Evolutionary conservation across 768 basidiomycete species (phyloP).

Genomic region (Boletus reticuloceps): DNA sequence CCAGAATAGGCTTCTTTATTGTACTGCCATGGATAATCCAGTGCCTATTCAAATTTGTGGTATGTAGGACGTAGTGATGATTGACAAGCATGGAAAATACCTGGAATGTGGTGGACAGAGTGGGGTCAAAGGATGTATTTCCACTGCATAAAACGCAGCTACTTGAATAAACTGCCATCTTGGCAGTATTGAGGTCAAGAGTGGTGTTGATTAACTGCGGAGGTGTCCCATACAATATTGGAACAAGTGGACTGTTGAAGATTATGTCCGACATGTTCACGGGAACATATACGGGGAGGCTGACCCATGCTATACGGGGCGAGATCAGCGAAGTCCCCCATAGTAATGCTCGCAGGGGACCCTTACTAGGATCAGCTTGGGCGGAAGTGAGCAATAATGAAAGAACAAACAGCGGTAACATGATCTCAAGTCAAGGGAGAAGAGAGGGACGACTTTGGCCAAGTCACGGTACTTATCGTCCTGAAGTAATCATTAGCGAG

Average conservation of each 20-base stretch:
- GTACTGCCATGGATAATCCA: conserved; percentile 15
- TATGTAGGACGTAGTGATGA: background rate
- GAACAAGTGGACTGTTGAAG: conserved; percentile 16
- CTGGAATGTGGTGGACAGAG: conserved; percentile 17
- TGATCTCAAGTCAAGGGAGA: background rate
- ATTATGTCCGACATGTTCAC: conserved; percentile 8
- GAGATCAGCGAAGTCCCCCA: background rate
- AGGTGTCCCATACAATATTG: conserved; percentile 16
- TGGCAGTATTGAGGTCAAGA: conserved; percentile 16
- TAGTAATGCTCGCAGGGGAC: background rate
- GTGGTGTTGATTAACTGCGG: conserved; percentile 15
- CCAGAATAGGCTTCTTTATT: conserved; percentile 6
- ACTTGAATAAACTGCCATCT: conserved; percentile 20
- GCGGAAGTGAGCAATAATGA: background rate
- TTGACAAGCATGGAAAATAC: background rate
- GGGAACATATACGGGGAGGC: conserved; percentile 13
- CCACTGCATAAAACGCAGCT: conserved; percentile 22
- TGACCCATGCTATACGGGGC: conserved; percentile 13
- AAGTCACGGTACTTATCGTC: too few relatives aligned
- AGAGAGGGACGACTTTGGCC: background rate
- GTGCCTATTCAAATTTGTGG: background rate
- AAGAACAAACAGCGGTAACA: background rate
- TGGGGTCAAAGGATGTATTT: conserved; percentile 13
- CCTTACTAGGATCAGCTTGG: background rate
- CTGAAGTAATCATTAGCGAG: too few relatives aligned